Conservation (phyloP, 164 flowering plant genomes). For the Buxus sempervirens region DNA sequence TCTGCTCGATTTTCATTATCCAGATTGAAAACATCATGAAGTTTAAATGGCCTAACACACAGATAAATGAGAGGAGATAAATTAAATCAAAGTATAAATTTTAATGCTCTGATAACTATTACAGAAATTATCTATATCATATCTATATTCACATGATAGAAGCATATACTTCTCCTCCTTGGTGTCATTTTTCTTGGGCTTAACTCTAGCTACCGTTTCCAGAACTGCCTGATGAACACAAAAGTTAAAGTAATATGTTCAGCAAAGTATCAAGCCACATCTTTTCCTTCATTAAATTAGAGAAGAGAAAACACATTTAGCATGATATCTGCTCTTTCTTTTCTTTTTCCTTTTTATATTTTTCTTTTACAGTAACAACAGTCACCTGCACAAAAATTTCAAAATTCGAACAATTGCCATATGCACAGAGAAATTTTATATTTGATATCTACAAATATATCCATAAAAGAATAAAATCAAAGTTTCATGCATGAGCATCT, state of each 20-base stretch:
- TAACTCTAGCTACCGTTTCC: constrained; percentile 96
- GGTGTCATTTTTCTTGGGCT: constrained; percentile 87
- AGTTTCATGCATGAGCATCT: too few relatives aligned
- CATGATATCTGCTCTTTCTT: neutral
- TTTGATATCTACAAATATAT: too few relatives aligned
- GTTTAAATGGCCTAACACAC: constrained; percentile 59
- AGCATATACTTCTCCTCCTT: constrained; percentile 76
- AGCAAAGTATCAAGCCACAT: neutral
- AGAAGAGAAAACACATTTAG: neutral
- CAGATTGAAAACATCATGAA: constrained; percentile 73
- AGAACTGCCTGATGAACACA: constrained; percentile 67
- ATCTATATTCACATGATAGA: constrained; percentile 8
- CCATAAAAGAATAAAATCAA: too few relatives aligned
- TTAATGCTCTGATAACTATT: neutral
- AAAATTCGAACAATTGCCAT: too few relatives aligned
- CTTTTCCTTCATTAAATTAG: neutral
- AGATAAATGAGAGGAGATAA: constrained; percentile 9
- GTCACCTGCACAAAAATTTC: too few relatives aligned
- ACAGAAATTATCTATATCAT: neutral
- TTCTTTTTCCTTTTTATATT: too few relatives aligned
- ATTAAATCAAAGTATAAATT: too few relatives aligned
- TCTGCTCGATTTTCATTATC: constrained; percentile 82
- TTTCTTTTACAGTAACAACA: too few relatives aligned
- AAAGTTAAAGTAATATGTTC: constrained; percentile 3
- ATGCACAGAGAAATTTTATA: too few relatives aligned